A percentile compares a stretch with the other conserved stretches of the same genome.
Evolutionary conservation across 2,329 filamentous ascomycete genomes (phyloP).

Genomic region (Fusarium duplospermum): DNA sequence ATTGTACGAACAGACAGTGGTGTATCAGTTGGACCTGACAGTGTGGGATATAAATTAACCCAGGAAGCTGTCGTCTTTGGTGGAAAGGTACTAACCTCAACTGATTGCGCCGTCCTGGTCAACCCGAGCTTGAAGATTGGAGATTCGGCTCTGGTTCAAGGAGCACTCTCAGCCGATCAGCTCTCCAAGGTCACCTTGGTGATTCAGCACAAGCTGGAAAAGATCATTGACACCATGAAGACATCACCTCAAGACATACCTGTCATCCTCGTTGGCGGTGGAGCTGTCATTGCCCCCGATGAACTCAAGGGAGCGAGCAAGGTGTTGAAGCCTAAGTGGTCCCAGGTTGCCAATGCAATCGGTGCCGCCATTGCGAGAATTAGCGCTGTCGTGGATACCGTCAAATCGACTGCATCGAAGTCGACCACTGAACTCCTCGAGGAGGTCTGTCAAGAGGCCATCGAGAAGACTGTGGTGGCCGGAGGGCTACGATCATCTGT

Average conservation of each 20-base stretch:
- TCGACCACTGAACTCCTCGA: conserved; percentile 52
- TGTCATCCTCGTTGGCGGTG: conserved; percentile 72
- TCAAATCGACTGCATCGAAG: conserved; percentile 60
- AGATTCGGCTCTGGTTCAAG: conserved; percentile 51
- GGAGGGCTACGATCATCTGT: conserved; percentile 59
- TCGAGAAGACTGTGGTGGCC: conserved; percentile 57
- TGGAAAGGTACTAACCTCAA: conserved; percentile 67
- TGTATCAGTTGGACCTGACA: conserved; percentile 68
- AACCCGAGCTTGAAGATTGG: conserved; percentile 54
- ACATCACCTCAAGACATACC: conserved; percentile 69
- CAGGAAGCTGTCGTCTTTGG: conserved; percentile 68
- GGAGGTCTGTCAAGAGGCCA: conserved; percentile 54
- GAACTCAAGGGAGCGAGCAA: conserved; percentile 65
- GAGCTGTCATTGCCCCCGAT: conserved; percentile 68
- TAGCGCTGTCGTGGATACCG: conserved; percentile 63
- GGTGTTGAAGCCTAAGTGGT: conserved; percentile 67
- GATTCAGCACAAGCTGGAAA: conserved; percentile 65
- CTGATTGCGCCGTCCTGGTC: conserved; percentile 61
- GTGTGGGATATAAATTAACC: conserved; percentile 68
- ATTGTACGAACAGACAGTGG: conserved; percentile 57
- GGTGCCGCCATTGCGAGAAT: conserved; percentile 72
- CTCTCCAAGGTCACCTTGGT: conserved; percentile 52
- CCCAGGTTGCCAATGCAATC: conserved; percentile 72
- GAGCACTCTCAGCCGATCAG: conserved; percentile 46
- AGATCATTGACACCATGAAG: conserved; percentile 71